Evolutionary conservation across 768 basidiomycete genomes (phyloP).

Genomic region (Boletus rubescentipes): DNA sequence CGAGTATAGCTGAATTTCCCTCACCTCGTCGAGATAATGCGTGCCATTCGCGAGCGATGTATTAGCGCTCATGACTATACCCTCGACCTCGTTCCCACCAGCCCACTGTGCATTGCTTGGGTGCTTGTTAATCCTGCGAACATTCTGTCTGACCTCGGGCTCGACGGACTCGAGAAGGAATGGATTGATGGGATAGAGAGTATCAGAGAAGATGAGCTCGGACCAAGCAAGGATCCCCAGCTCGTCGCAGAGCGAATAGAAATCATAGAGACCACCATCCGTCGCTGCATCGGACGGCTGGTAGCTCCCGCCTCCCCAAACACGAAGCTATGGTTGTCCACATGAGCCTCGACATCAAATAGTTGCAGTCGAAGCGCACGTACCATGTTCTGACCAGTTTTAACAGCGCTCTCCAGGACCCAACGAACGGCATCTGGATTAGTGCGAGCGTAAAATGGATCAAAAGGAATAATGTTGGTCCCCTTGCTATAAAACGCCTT

Average conservation of each 20-base stretch:
- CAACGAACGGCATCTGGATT: constrained; percentile 51
- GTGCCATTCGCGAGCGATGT: neutral
- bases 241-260: constrained; percentile 59
- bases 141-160: constrained; percentile 52
- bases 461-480: constrained; percentile 61
- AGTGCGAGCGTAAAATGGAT: constrained; percentile 55
- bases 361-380: constrained; percentile 8
- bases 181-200: constrained; percentile 53
- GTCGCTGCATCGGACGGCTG: constrained; percentile 42
- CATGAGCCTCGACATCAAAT: neutral
- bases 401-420: constrained; percentile 54
- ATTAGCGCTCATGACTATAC: constrained; percentile 34
- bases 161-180: constrained; percentile 51
- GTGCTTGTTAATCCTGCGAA: constrained; percentile 49
- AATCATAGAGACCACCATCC: constrained; percentile 50
- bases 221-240: constrained; percentile 62
- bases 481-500: constrained; percentile 54
- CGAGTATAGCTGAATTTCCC: constrained; percentile 1
- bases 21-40: constrained; percentile 43
- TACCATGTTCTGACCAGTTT: constrained; percentile 61
- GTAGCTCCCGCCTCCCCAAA: constrained; percentile 61
- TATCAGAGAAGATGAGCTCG: constrained; percentile 46
- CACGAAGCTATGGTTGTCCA: constrained; percentile 40
- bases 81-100: constrained; percentile 45
- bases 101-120: constrained; percentile 62